Evolutionary conservation across 441 rosid genomes (phyloP).

Genomic region (Eruca vesicaria): DNA sequence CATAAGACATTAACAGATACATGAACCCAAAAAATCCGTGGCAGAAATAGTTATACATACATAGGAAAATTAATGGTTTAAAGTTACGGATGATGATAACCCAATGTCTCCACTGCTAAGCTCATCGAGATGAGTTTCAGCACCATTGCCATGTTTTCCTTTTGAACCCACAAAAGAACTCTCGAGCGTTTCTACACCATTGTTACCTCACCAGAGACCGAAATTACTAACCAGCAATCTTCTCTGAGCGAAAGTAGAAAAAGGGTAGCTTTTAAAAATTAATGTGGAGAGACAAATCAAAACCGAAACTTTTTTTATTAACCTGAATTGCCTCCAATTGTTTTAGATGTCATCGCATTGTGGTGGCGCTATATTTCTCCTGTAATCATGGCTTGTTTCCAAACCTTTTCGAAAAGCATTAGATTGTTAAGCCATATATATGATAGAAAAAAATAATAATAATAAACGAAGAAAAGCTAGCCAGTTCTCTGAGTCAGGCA

Average conservation of each 20-base stretch:
- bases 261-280: neutral
- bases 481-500: neutral
- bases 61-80: conserved; percentile 9
- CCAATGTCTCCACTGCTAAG: conserved; percentile 38
- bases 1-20: neutral
- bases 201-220: conserved; percentile 21
- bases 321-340: neutral
- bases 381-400: neutral
- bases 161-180: conserved; percentile 30
- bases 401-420: neutral
- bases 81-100: conserved; percentile 44
- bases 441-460: neutral
- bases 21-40: neutral
- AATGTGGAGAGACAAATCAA: neutral
- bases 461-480: neutral
- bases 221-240: conserved; percentile 20
- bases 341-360: neutral
- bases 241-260: conserved; percentile 12
- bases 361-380: neutral
- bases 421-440: neutral
- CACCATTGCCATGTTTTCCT: conserved; percentile 45
- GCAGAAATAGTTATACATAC: neutral
- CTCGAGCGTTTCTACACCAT: conserved; percentile 57
- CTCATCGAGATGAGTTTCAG: conserved; percentile 31
- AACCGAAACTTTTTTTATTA: neutral